These are phyloP conservation scores for Rhodotorula sp. DNA, from an alignment of 1,284 basidiomycete genomes.

Conservation along the genomic window DNA sequence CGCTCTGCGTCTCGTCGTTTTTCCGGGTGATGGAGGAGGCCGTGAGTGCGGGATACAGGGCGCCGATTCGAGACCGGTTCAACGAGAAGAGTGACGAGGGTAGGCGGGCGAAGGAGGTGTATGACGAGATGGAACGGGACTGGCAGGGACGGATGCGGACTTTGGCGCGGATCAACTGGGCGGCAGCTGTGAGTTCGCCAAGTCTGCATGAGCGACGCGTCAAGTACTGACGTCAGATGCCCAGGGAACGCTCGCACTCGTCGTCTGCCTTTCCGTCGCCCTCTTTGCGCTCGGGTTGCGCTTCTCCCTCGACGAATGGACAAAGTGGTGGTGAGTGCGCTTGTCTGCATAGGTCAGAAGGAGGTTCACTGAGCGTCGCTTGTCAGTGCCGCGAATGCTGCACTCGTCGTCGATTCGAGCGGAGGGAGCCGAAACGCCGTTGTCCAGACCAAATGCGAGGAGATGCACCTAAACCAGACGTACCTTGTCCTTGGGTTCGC, in stretches of 20 bases:
- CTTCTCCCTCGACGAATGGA: slow-evolving; percentile 7
- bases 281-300: not conserved
- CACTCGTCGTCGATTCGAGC: not conserved
- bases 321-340: slow-evolving; percentile 12
- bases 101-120: not conserved
- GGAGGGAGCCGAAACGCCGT: not conserved
- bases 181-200: not conserved
- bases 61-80: not conserved
- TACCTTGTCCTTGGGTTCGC: slow-evolving; percentile 19
- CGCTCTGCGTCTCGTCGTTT: not conserved
- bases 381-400: not conserved
- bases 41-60: not conserved
- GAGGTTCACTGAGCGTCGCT: not conserved
- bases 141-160: not conserved
- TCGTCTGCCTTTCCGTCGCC: not conserved
- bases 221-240: not conserved
- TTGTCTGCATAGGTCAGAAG: too few relatives aligned
- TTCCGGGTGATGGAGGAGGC: slow-evolving; percentile 10
- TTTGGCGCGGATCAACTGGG: slow-evolving; percentile 5
- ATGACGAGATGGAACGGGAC: not conserved
- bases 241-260: not conserved
- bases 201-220: too few relatives aligned
- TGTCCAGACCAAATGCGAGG: not conserved
- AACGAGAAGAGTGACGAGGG: not conserved
- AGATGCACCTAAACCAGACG: slow-evolving; percentile 14